A percentile compares a stretch with the other conserved stretches of the same genome.
Evolutionary conservation across 495 filamentous ascomycete species (phyloP).

Genomic region (Cryomyces minteri): DNA sequence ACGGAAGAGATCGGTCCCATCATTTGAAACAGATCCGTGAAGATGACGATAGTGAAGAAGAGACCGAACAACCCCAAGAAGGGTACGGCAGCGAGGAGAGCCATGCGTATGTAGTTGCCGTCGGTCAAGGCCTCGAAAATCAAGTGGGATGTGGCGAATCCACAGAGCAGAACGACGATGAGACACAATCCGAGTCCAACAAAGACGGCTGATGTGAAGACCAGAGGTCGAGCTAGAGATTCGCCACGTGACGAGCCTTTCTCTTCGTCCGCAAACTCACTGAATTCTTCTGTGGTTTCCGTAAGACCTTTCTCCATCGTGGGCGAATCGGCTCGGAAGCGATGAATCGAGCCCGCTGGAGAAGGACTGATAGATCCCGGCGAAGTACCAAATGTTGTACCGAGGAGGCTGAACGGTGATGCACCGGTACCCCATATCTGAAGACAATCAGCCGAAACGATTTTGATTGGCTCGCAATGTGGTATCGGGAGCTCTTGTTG

Average conservation of each 20-base stretch:
- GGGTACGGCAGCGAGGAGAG: conserved; percentile 28
- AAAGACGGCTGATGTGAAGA: conserved; percentile 6
- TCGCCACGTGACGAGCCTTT: conserved; percentile 1
- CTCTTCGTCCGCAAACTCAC: conserved; percentile 7
- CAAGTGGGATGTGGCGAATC: conserved; percentile 2
- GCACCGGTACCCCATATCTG: too few species aligned
- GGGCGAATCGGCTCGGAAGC: too few species aligned
- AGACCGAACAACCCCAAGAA: conserved; percentile 37
- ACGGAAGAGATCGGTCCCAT: conserved; percentile 40
- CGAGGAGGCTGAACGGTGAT: too few species aligned
- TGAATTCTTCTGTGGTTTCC: too few species aligned
- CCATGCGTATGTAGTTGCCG: conserved; percentile 26
- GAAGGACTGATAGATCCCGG: too few species aligned
- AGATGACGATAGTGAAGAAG: conserved; percentile 43
- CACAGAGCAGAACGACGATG: conserved; percentile 6
- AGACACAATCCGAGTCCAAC: conserved; percentile 3
- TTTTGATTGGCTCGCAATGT: too few species aligned
- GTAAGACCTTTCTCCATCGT: too few species aligned
- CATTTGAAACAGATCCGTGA: conserved; percentile 35
- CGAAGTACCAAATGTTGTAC: too few species aligned
- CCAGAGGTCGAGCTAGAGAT: conserved; percentile 4
- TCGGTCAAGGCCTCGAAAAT: conserved; percentile 29
- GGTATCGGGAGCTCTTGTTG: too few species aligned
- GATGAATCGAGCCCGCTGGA: too few species aligned
- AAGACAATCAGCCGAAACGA: too few species aligned